Conservation (phyloP, 805 yeast species). For the Scheffersomyces ergatensis region DNA sequence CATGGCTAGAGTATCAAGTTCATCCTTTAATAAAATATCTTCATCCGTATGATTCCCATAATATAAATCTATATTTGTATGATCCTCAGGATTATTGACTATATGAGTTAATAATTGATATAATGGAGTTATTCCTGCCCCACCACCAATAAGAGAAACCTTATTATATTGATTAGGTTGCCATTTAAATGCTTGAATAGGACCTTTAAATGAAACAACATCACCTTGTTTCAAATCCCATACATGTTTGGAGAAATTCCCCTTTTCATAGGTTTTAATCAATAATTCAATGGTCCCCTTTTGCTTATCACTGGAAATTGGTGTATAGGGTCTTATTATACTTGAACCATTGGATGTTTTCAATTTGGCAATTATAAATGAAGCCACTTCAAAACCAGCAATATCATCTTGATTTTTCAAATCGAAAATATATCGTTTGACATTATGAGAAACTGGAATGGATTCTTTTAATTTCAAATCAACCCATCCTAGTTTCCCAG, state of each 20-base stretch:
- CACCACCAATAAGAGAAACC: conserved; percentile 90
- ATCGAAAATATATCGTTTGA: conserved; percentile 78
- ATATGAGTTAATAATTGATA: conserved; percentile 84
- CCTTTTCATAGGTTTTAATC: conserved; percentile 79
- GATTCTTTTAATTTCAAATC: conserved; percentile 53
- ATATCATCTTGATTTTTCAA: conserved; percentile 70
- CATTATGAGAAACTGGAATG: conserved; percentile 70
- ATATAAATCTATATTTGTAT: conserved; percentile 66
- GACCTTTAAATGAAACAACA: conserved; percentile 74
- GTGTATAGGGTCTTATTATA: conserved; percentile 84
- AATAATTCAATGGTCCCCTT: conserved; percentile 80
- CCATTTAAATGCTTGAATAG: conserved; percentile 83
- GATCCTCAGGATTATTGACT: conserved; percentile 69
- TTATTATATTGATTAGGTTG: conserved; percentile 68
- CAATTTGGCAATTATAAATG: conserved; percentile 52
- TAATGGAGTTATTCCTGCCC: conserved; percentile 95
- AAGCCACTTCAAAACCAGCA: conserved; percentile 89
- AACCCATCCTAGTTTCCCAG: neutral
- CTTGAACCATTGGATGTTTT: conserved; percentile 61
- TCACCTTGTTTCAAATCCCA: conserved; percentile 75
- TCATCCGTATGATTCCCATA: conserved; percentile 77
- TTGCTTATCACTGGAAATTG: conserved; percentile 74
- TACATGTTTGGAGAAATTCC: conserved; percentile 74
- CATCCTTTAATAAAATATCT: conserved; percentile 76
- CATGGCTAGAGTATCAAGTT: conserved; percentile 63